Base-by-base conservation (phyloP, 1,284 basidiomycete genomes). In the Cystobasidiaceae sp. region DNA sequence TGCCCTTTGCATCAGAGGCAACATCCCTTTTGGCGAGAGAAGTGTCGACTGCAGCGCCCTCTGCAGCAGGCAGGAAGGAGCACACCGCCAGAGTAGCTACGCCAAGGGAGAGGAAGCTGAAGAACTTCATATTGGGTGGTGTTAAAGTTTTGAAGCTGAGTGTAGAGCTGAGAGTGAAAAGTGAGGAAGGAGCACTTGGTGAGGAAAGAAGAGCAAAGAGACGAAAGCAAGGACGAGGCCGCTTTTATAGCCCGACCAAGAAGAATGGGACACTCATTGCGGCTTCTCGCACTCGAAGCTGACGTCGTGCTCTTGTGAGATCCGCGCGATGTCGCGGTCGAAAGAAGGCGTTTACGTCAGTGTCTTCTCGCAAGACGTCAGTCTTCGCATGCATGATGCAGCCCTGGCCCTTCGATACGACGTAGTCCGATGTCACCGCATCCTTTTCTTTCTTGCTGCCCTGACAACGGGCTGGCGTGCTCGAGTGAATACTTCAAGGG, bases 11-110 rank as follows among this genome's bases (percentile, higher is more conserved):
- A 30, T 62, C 60, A 25, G 46, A 33, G 39, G 60, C 60, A 4
- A 30, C 37, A 49, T 62, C 60, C 28, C 60, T 17, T 37, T 51
- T 39, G 13, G 13, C 60, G 48, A 62, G 37, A 9, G 9, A n/a
- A n/a, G 37, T 37, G 28, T 43, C 56, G 2, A 50, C 39, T 8
- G 60, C 60, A 32, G 48, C 60, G 15, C 43, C 57, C 15, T 25
- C 30, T 11, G 49, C 50, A 13, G 49, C 25, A 4, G 60, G 60
- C 13, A 62, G 48, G 27, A 49, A 52, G 25, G 34, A 43, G 49
- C 49, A 44, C 13, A 54, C 33, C 13, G 50, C 45, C 19, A 62
- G 50, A 37, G 49, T 50, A 3, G 50, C 28, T 17, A 41, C 50
- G 23, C 45, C 49, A 33, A 54, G 15, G 21, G 60, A 49, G 32